phyloP scores from a whole-genome alignment of 2,329 filamentous ascomycete genomes.

The Scedosporium boydii region DNA sequence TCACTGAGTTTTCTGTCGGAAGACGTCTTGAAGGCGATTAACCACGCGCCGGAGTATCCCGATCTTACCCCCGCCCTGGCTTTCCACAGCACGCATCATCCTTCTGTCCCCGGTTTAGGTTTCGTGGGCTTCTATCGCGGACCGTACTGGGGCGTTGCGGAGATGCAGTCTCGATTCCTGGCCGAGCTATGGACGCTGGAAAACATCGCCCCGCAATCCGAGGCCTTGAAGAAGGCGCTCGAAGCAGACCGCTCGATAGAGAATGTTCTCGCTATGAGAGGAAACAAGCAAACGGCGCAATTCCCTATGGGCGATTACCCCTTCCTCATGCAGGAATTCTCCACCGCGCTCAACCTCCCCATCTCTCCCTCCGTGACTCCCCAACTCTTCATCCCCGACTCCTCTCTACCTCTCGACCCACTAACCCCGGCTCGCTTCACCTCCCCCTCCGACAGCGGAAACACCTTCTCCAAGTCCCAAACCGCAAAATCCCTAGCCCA shows the following conservation, averaged over 20 bases:
- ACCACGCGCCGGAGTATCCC: slow-evolving; percentile 43
- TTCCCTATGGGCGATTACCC: slow-evolving; percentile 80
- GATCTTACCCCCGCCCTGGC: slow-evolving; percentile 58
- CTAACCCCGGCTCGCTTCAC: slow-evolving; percentile 48
- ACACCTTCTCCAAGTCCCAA: slow-evolving; percentile 26
- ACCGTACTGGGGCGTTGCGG: slow-evolving; percentile 80
- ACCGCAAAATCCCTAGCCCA: slow-evolving; percentile 33
- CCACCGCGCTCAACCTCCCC: slow-evolving; percentile 45
- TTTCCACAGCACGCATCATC: slow-evolving; percentile 56
- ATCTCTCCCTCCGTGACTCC: slow-evolving; percentile 23
- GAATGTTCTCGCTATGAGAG: slow-evolving; percentile 40
- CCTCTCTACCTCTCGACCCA: slow-evolving; percentile 28
- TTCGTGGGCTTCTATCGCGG: slow-evolving; percentile 80
- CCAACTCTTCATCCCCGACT: slow-evolving; percentile 2
- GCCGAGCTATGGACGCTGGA: slow-evolving; percentile 46
- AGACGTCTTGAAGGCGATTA: slow-evolving; percentile 44
- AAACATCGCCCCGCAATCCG: slow-evolving; percentile 13
- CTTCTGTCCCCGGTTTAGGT: slow-evolving; percentile 52
- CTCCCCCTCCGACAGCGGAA: slow-evolving; percentile 19
- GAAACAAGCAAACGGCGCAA: slow-evolving; percentile 47
- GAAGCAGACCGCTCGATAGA: slow-evolving; percentile 32
- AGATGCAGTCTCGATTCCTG: slow-evolving; percentile 71
- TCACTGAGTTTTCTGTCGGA: slow-evolving; percentile 56
- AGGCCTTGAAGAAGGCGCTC: slow-evolving; percentile 29
- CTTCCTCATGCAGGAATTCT: slow-evolving; percentile 65